Percentiles rank a stretch among this genome's conserved stretches.
Evolutionary conservation across 2,329 filamentous ascomycete genomes (phyloP).

Genomic region (Fusarium napiforme): DNA sequence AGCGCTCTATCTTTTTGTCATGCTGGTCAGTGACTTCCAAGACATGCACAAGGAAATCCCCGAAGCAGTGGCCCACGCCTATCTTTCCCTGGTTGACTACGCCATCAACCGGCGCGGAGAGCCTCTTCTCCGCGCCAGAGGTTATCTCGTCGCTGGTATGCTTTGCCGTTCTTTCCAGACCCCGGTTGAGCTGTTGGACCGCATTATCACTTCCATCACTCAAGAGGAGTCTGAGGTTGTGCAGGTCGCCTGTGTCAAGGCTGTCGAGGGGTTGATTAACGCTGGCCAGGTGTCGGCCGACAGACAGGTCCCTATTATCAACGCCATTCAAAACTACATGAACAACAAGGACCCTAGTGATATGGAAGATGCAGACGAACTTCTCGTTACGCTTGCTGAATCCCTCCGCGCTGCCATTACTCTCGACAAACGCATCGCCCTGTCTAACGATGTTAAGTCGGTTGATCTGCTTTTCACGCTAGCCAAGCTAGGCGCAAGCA

Average conservation of each 20-base stretch:
- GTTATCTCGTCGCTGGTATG: constrained; percentile 85
- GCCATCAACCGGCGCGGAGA: constrained; percentile 76
- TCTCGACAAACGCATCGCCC: constrained; percentile 78
- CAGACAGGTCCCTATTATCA: constrained; percentile 70
- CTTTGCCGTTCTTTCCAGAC: constrained; percentile 76
- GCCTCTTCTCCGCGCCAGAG: constrained; percentile 84
- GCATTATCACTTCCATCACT: constrained; percentile 79
- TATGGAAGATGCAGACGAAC: constrained; percentile 87
- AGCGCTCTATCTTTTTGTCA: constrained; percentile 84
- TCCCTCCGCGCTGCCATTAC: constrained; percentile 85
- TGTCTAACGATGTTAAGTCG: constrained; percentile 77
- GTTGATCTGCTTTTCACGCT: constrained; percentile 88
- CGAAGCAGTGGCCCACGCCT: constrained; percentile 74
- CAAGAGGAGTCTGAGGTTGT: constrained; percentile 86
- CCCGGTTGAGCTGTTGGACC: constrained; percentile 74
- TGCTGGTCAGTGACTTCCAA: constrained; percentile 83
- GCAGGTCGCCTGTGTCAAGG: constrained; percentile 90
- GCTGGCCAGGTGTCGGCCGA: constrained; percentile 62
- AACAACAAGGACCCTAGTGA: constrained; percentile 83
- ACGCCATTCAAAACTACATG: constrained; percentile 78
- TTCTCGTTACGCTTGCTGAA: constrained; percentile 90
- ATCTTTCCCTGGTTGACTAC: constrained; percentile 83
- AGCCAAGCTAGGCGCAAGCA: constrained; percentile 86
- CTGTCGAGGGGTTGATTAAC: constrained; percentile 75
- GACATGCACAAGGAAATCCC: constrained; percentile 80